Evolutionary conservation across 176 grass and related monocot genomes (phyloP), one percentile per base, ranked within the genome.

Genomic region (Ampelocalamus luodianensis): DNA sequence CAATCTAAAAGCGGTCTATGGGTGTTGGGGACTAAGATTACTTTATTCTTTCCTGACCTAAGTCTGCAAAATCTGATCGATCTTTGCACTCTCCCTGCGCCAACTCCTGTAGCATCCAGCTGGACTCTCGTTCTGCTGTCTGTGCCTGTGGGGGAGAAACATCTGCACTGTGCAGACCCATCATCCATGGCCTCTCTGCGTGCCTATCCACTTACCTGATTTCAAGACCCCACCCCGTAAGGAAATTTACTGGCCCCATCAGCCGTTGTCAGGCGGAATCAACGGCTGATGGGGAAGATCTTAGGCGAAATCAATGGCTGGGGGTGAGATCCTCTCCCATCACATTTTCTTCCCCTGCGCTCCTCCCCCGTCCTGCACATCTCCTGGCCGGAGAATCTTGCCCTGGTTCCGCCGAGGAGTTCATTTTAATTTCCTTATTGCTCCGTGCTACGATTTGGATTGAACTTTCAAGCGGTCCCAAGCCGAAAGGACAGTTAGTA

Each of bases 1-100:
- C 32, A 34, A 34, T 34, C 32, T 34, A 34, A 34, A 34, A 34
- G 32, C 32, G 32, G 32, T n/a, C n/a, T n/a, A n/a, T n/a, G 67
- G 55, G 18, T 6, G 18, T 22, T 2, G 26, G 17, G 36, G 3
- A 5, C 17, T 64, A 15, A n/a, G 14, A 83, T 72, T 84, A 72
- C 10, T 87, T 89, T 89, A 44, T 0, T 76, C 14, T 18, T 76
- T 18, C 60, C 10, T 2, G 11, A 29, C n/a, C 40, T 70, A 58
- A 76, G 53, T 76, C 84, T 62, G 89, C 74, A 66, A 73, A 81
- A 72, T 65, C 79, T 34, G 45, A 58, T 58, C 79, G 88, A 86
- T 86, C 67, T 54, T 78, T n/a, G 66, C 65, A 17, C 50, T 40
- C 59, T 44, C 18, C 4, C 45, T n/a, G 79, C 63, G 55, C 71